Evolutionary conservation across 805 yeast genomes (phyloP).

Genomic region (Kodamaea sagamina): DNA sequence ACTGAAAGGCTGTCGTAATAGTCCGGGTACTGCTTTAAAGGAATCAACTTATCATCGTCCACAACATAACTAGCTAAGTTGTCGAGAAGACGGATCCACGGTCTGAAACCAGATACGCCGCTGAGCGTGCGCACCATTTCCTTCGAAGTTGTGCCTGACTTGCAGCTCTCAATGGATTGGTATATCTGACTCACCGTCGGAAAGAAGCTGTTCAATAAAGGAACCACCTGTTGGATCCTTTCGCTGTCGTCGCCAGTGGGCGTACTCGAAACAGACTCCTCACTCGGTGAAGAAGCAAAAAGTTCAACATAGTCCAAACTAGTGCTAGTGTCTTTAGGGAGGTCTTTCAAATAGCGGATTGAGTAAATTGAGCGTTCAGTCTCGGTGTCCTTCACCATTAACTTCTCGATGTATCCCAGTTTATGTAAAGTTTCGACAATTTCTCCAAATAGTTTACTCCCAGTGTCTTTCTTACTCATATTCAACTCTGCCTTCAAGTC

Average conservation of each 20-base stretch:
- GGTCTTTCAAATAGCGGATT: slow-evolving; percentile 44
- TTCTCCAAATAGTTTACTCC: slow-evolving; percentile 50
- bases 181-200: slow-evolving; percentile 68
- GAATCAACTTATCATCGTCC: slow-evolving; percentile 21
- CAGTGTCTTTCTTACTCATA: slow-evolving; percentile 42
- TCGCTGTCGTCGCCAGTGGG: background rate
- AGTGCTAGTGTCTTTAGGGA: slow-evolving; percentile 50
- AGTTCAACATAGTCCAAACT: slow-evolving; percentile 40
- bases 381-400: slow-evolving; percentile 46
- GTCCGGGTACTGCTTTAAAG: slow-evolving; percentile 29
- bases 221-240: slow-evolving; percentile 15
- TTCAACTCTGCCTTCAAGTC: slow-evolving; percentile 64
- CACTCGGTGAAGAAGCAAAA: slow-evolving; percentile 11
- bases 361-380: slow-evolving; percentile 37
- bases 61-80: slow-evolving; percentile 42
- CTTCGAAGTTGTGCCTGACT: slow-evolving; percentile 61
- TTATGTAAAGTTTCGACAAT: slow-evolving; percentile 48
- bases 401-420: slow-evolving; percentile 49
- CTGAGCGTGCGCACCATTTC: slow-evolving; percentile 50
- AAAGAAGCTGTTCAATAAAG: slow-evolving; percentile 52
- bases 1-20: slow-evolving; percentile 34
- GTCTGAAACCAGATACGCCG: slow-evolving; percentile 56
- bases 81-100: slow-evolving; percentile 55
- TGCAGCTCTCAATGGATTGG: slow-evolving; percentile 34
- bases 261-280: background rate